phyloP scores from a whole-genome alignment of 331 rosid genomes.

The Pyracantha coccinea region DNA sequence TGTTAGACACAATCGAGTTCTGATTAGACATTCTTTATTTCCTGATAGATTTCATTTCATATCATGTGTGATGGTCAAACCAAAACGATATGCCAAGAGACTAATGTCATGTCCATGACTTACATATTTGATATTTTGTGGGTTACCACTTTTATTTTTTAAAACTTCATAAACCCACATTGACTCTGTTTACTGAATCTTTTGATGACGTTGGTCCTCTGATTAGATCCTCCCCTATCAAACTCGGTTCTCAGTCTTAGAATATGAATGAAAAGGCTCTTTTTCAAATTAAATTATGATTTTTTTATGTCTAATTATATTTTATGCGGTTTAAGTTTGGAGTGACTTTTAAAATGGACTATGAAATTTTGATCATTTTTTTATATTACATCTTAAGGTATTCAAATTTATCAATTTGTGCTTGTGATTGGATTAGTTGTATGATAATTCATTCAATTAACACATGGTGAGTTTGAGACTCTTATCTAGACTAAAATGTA shows the following conservation, averaged over 20 bases:
- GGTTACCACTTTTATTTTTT: background rate
- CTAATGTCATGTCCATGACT: slow-evolving; percentile 28
- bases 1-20: slow-evolving; percentile 14
- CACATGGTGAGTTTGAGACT: too few relatives aligned
- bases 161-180: slow-evolving; percentile 33
- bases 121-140: slow-evolving; percentile 16
- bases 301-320: too few relatives aligned
- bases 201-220: slow-evolving; percentile 41
- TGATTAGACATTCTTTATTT: slow-evolving; percentile 53
- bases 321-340: too few relatives aligned
- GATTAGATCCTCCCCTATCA: slow-evolving; percentile 59
- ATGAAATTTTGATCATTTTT: too few relatives aligned
- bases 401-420: too few relatives aligned
- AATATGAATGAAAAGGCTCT: slow-evolving; percentile 48
- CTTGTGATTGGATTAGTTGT: too few relatives aligned
- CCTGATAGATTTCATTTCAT: background rate
- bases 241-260: slow-evolving; percentile 27
- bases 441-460: too few relatives aligned
- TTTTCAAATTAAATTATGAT: background rate
- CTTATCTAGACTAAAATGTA: too few relatives aligned
- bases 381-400: too few relatives aligned
- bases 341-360: too few relatives aligned
- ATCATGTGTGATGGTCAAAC: slow-evolving; percentile 29
- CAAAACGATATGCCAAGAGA: slow-evolving; percentile 1
- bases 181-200: slow-evolving; percentile 51